Percentiles rank a stretch among this genome's conserved stretches.
Evolutionary conservation across 495 filamentous ascomycete genomes (phyloP).

Genomic region (Jackrogersella multiformis): DNA sequence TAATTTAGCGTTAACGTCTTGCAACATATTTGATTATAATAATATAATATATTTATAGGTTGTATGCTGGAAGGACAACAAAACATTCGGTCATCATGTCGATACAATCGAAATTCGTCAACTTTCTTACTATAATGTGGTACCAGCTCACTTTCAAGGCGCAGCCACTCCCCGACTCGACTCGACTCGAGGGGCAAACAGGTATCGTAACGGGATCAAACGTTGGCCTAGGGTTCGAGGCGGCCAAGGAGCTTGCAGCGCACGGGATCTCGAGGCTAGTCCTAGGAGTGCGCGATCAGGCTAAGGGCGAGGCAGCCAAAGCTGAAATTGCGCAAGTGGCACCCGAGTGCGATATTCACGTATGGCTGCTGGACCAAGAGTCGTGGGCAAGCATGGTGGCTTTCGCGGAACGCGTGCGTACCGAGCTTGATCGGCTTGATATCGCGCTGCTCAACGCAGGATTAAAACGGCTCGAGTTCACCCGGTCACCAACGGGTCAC

Average conservation of each 20-base stretch:
- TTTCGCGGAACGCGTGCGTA: conserved; percentile 50
- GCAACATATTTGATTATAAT: no score
- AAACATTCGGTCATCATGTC: conserved; percentile 16
- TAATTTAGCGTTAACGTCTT: no score
- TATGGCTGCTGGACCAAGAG: conserved; percentile 63
- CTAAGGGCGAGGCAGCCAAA: conserved; percentile 56
- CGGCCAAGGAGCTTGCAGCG: conserved; percentile 54
- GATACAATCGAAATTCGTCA: neutral
- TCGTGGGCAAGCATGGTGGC: conserved; percentile 51
- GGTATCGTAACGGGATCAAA: conserved; percentile 65
- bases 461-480: conserved; percentile 41
- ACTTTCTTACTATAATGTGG: conserved; percentile 27
- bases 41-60: no score
- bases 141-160: conserved; percentile 37
- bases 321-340: conserved; percentile 48
- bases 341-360: conserved; percentile 52
- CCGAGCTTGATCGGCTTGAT: conserved; percentile 51
- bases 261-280: conserved; percentile 56
- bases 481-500: conserved; percentile 47
- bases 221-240: conserved; percentile 63
- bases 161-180: conserved; percentile 15
- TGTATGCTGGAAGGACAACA: neutral
- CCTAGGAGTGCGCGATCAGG: conserved; percentile 55
- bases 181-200: conserved; percentile 46
- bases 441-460: conserved; percentile 60